Percentiles rank a stretch among this genome's conserved stretches.
Evolutionary conservation across 805 yeast genomes (phyloP).

Genomic region (Kodamaea hsintzibuensis): DNA sequence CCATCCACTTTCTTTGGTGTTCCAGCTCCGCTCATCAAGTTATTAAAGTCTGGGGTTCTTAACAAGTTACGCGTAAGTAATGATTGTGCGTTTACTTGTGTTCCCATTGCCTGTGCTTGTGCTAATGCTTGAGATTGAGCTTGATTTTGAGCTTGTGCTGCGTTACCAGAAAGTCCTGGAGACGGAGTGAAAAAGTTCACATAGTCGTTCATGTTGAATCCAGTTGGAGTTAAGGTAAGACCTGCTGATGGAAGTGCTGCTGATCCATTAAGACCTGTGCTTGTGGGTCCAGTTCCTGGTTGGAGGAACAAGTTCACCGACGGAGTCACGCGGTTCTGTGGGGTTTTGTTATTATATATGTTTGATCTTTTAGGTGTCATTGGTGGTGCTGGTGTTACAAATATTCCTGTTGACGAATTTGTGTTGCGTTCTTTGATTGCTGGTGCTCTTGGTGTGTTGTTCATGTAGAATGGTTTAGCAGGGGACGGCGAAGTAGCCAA

Average conservation of each 20-base stretch:
- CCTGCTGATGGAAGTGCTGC: constrained; percentile 40
- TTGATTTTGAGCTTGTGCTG: constrained; percentile 9
- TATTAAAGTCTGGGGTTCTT: constrained; percentile 44
- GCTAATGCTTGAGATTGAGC: constrained; percentile 9
- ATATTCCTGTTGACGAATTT: constrained; percentile 4
- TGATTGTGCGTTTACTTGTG: constrained; percentile 6
- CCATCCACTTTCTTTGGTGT: constrained; percentile 34
- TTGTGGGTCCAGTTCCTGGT: constrained; percentile 12
- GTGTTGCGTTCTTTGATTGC: constrained; percentile 1
- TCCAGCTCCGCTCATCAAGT: constrained; percentile 20
- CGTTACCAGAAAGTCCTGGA: constrained; percentile 35
- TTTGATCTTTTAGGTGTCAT: constrained; percentile 43
- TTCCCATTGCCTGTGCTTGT: constrained; percentile 10
- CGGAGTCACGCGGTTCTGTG: constrained; percentile 44
- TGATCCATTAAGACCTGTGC: neutral
- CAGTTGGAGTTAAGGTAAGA: constrained; percentile 55
- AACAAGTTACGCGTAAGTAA: constrained; percentile 26
- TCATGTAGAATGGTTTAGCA: constrained; percentile 39
- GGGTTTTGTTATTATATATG: constrained; percentile 29
- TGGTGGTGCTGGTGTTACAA: constrained; percentile 43
- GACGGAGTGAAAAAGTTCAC: constrained; percentile 78
- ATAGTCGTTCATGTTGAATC: constrained; percentile 81
- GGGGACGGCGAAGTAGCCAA: constrained; percentile 84
- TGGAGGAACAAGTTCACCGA: constrained; percentile 33
- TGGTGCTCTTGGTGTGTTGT: constrained; percentile 32